These are phyloP conservation scores for Pestalotiopsis sp. DNA, from an alignment of 2,329 filamentous ascomycete genomes.

Conservation along the genomic window DNA sequence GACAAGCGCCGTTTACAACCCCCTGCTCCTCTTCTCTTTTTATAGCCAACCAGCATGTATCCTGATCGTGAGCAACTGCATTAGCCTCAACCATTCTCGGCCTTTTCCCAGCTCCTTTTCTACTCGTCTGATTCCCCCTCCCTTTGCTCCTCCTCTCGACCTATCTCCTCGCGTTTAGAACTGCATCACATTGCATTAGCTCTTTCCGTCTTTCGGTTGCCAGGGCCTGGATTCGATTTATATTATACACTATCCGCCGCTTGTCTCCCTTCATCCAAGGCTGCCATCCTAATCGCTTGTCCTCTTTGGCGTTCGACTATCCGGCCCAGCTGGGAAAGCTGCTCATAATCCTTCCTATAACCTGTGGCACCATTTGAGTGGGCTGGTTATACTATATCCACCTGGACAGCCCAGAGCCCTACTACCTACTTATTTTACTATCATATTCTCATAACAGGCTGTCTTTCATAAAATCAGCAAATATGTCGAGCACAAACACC, in stretches of 20 bases:
- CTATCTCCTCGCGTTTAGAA: slow-evolving; percentile 29
- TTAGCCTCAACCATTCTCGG: slow-evolving; percentile 21
- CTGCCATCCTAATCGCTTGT: slow-evolving; percentile 16
- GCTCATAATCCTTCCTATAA: slow-evolving; percentile 25
- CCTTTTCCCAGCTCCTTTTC: slow-evolving; percentile 17
- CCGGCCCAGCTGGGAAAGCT: slow-evolving; percentile 26
- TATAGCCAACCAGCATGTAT: slow-evolving; percentile 39
- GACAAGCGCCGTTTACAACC: slow-evolving; percentile 11
- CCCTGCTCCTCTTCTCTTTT: slow-evolving; percentile 26
- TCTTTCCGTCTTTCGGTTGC: slow-evolving; percentile 24
- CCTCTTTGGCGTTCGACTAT: slow-evolving; percentile 19
- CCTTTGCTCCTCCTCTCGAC: slow-evolving; percentile 20
- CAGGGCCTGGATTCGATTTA: slow-evolving; percentile 9
- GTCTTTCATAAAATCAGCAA: slow-evolving; percentile 16
- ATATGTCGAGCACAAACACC: slow-evolving; percentile 38
- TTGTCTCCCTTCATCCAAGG: slow-evolving; percentile 20
- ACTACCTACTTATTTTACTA: not conserved
- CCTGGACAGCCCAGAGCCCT: slow-evolving; percentile 8
- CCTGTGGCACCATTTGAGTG: slow-evolving; percentile 24
- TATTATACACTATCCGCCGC: slow-evolving; percentile 35
- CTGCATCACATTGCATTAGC: slow-evolving; percentile 31
- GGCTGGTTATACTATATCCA: slow-evolving; percentile 7
- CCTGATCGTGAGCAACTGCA: slow-evolving; percentile 16
- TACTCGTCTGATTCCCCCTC: slow-evolving; percentile 16
- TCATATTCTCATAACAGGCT: not conserved